These are phyloP conservation scores for Vinca minor DNA, from an alignment of 257 asterid genomes.

Conservation along the genomic window DNA sequence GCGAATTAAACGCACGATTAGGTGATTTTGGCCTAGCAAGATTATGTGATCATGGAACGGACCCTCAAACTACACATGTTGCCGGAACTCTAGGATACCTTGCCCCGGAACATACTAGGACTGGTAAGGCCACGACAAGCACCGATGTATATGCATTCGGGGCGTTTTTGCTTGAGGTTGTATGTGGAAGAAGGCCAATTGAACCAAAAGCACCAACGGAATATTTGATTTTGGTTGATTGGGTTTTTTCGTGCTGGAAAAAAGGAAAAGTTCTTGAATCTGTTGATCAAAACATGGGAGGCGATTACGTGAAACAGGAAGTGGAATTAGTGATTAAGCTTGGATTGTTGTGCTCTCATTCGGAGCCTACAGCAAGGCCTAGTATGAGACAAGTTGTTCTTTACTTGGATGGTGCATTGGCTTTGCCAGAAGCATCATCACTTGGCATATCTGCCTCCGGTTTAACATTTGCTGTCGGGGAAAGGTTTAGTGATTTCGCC, in stretches of 20 bases:
- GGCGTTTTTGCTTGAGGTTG: slow-evolving; percentile 60
- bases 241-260: slow-evolving; percentile 42
- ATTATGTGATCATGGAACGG: slow-evolving; percentile 57
- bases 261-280: slow-evolving; percentile 35
- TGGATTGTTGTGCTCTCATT: slow-evolving; percentile 46
- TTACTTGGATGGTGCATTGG: slow-evolving; percentile 37
- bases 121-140: slow-evolving; percentile 53
- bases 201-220: slow-evolving; percentile 25
- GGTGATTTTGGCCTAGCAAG: slow-evolving; percentile 69
- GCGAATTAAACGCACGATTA: slow-evolving; percentile 38
- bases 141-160: slow-evolving; percentile 61
- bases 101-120: slow-evolving; percentile 57
- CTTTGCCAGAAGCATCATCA: slow-evolving; percentile 35
- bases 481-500: slow-evolving; percentile 36
- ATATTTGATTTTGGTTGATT: slow-evolving; percentile 36
- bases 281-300: slow-evolving; percentile 37
- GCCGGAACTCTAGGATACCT: slow-evolving; percentile 66
- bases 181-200: slow-evolving; percentile 56
- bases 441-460: slow-evolving; percentile 21
- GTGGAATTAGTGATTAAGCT: slow-evolving; percentile 43
- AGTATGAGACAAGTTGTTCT: slow-evolving; percentile 36
- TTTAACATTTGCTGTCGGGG: slow-evolving; percentile 11
- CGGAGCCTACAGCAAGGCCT: slow-evolving; percentile 41
- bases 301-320: slow-evolving; percentile 29
- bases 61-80: slow-evolving; percentile 53